Conservation (phyloP, 1,284 basidiomycete genomes). For the Schizophyllum amplum region DNA sequence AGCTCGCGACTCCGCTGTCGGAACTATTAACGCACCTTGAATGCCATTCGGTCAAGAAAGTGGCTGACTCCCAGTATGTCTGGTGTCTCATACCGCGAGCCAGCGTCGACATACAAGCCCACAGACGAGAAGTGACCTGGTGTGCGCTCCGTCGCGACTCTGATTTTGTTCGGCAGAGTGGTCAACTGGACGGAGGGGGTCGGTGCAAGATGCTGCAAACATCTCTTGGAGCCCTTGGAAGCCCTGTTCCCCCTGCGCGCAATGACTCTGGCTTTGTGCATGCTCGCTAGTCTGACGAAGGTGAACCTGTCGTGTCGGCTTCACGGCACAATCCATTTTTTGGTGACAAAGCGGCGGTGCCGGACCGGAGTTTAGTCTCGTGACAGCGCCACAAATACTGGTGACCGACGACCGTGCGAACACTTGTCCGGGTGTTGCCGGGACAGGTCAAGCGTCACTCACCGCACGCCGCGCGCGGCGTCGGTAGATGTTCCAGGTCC, state of each 20-base stretch:
- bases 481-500: too few species aligned
- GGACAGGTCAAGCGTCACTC: too few species aligned
- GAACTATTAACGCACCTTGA: slow-evolving; percentile 59
- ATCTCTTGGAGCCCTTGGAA: background rate
- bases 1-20: background rate
- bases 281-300: background rate
- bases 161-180: slow-evolving; percentile 85
- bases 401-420: too few species aligned
- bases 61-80: slow-evolving; percentile 81
- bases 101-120: slow-evolving; percentile 91
- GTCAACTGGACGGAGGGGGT: slow-evolving; percentile 46
- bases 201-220: background rate
- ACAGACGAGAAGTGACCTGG: slow-evolving; percentile 95
- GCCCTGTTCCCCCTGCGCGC: background rate
- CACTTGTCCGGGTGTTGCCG: too few species aligned
- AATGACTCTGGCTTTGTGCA: background rate
- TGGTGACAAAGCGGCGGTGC: background rate
- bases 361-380: background rate
- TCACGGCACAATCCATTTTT: background rate
- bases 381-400: background rate
- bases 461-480: too few species aligned
- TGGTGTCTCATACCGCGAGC: slow-evolving; percentile 83
- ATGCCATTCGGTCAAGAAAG: slow-evolving; percentile 92
- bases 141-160: slow-evolving; percentile 86
- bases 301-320: too few species aligned